These are phyloP conservation scores for Lachnellula subtilissima DNA, from an alignment of 2,329 filamentous ascomycete species.

Conservation along the genomic window DNA sequence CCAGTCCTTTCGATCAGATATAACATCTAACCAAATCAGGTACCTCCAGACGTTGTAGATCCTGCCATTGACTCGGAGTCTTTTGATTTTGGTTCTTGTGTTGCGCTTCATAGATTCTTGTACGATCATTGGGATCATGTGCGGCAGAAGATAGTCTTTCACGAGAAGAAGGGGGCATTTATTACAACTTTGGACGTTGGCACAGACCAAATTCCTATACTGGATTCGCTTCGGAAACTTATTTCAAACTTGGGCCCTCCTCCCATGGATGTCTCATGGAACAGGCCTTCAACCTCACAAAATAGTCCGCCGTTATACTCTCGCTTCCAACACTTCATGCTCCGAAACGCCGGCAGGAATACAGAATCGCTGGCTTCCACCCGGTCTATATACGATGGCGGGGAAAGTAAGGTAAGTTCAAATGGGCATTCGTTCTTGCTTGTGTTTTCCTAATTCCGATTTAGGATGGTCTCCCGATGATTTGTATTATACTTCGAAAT, in stretches of 20 bases:
- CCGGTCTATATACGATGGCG: constrained; percentile 64
- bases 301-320: constrained; percentile 62
- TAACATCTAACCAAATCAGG: constrained; percentile 29
- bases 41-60: constrained; percentile 45
- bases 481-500: constrained; percentile 63
- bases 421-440: background rate
- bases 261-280: constrained; percentile 65
- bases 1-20: background rate
- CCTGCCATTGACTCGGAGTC: constrained; percentile 42
- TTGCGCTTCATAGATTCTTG: constrained; percentile 62
- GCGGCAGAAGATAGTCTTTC: constrained; percentile 56
- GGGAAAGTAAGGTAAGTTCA: constrained; percentile 56
- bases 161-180: constrained; percentile 53
- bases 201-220: constrained; percentile 49
- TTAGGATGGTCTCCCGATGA: constrained; percentile 61
- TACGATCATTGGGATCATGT: constrained; percentile 71
- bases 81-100: constrained; percentile 67
- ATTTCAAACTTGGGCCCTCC: constrained; percentile 64
- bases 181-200: constrained; percentile 50
- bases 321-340: constrained; percentile 68
- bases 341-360: constrained; percentile 61
- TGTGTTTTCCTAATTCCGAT: constrained; percentile 6
- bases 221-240: constrained; percentile 56
- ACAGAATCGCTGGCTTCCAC: constrained; percentile 61
- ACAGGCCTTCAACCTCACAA: constrained; percentile 58